Evolutionary conservation across 2,329 filamentous ascomycete genomes (phyloP), one percentile per base, ranked within the genome.

Genomic region (Neonectria magnoliae): DNA sequence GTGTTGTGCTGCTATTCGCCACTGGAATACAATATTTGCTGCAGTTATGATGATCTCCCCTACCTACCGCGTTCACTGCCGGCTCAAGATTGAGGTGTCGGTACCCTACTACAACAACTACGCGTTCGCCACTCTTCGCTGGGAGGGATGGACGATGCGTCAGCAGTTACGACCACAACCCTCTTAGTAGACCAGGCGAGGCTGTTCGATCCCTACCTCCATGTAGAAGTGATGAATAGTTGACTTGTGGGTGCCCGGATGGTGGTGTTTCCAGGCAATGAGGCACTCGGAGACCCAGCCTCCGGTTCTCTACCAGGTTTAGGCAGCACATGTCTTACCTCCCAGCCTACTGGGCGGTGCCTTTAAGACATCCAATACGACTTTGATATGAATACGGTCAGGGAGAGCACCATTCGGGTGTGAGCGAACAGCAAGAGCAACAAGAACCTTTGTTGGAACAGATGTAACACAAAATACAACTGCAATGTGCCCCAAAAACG

Each of bases 101-200:
- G 18, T 31, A 11, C n/a, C 55, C 18, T 47, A 38, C 36, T 8
- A 4, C 6, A n/a, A n/a, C 2, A 16, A 42, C 36, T 42, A 44
- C 38, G 25, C 36, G 54, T 27, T 22, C 31, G 48, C 53, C 50
- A 52, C 54, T 20, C 11, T 29, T 41, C 8, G 16, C 13, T 20
- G 51, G n/a, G 44, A 56, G 27, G 56, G 56, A 44, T 64, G 61
- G 41, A 31, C 11, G 13, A 56, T 60, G 56, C 61, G 56, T 64
- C 56, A 64, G 51, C 61, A 42, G 18, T 55, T 64, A 55, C 61
- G 56, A 59, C 50, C 20, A n/a, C 56, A 60, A 36, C 51, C 51
- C 50, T 60, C 44, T 5, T 36, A 25, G 5, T 50, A 36, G 25
- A 14, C 36, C 8, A 31, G 41, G 31, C 44, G 44, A 58, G 50